A percentile compares a stretch with the other conserved stretches of the same genome.
Conservation (phyloP, 2,329 filamentous ascomycete genomes). For the Raffaelea albimanens region DNA sequence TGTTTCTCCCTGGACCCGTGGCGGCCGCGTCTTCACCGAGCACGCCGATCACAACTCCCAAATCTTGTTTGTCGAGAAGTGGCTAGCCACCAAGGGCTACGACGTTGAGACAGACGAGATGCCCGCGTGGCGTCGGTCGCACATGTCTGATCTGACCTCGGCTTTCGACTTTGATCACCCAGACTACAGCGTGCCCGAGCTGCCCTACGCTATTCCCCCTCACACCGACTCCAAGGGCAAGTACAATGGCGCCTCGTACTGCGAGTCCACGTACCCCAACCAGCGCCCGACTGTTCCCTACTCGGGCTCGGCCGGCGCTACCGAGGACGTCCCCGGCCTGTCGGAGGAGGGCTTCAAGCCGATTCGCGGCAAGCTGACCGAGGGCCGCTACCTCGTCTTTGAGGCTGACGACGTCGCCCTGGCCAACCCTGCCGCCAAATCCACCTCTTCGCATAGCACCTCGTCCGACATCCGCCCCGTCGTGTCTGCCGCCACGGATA, state of each 20-base stretch:
- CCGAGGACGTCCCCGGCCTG: conserved; percentile 22
- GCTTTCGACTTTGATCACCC: conserved; percentile 32
- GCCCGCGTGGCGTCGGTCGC: conserved; percentile 20
- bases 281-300: conserved; percentile 39
- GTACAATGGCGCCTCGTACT: conserved; percentile 36
- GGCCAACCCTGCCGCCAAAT: conserved; percentile 19
- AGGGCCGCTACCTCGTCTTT: conserved; percentile 43
- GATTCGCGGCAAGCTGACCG: conserved; percentile 39
- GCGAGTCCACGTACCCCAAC: conserved; percentile 27
- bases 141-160: conserved; percentile 16
- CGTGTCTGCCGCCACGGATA: conserved; percentile 13
- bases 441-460: neutral
- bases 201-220: conserved; percentile 33
- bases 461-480: conserved; percentile 13
- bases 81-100: conserved; percentile 36
- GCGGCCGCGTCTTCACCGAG: conserved; percentile 37
- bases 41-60: conserved; percentile 41
- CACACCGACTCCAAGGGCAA: conserved; percentile 27
- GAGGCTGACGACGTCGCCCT: conserved; percentile 32
- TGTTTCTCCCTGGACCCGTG: conserved; percentile 39
- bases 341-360: conserved; percentile 43
- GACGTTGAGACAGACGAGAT: conserved; percentile 25
- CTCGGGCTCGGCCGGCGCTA: conserved; percentile 14
- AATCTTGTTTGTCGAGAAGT: conserved; percentile 38
- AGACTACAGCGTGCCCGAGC: conserved; percentile 32